phyloP scores from a whole-genome alignment of 2,329 filamentous ascomycete species.

The Alternaria angustiovoidea region DNA sequence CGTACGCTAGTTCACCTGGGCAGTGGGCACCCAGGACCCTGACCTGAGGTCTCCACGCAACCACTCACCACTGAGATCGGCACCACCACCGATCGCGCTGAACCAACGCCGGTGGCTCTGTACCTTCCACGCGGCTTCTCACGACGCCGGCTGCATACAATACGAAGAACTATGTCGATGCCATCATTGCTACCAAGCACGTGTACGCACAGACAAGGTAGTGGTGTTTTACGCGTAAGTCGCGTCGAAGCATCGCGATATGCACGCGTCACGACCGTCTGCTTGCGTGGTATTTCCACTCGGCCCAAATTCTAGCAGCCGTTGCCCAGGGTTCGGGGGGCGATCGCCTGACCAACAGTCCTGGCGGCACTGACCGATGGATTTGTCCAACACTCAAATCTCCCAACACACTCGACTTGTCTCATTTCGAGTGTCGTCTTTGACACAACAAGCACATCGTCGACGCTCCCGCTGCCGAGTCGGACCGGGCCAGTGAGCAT shows the following conservation, averaged over 20 bases:
- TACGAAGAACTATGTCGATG: neutral
- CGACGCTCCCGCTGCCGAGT: neutral
- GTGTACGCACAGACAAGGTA: neutral
- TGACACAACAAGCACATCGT: neutral
- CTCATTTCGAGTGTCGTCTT: neutral
- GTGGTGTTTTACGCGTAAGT: neutral
- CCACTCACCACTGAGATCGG: too few relatives aligned
- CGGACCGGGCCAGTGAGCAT: neutral
- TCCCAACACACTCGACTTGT: neutral
- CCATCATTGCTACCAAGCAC: neutral
- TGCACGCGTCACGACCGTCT: neutral
- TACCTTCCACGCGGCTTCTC: too few relatives aligned
- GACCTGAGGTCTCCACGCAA: neutral
- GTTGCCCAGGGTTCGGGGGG: neutral
- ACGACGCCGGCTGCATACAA: too few relatives aligned
- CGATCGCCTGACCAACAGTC: neutral
- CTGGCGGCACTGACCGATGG: neutral
- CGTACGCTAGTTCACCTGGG: neutral
- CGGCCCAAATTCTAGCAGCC: neutral
- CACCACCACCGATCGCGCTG: too few relatives aligned
- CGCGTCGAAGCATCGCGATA: neutral
- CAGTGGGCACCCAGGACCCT: neutral
- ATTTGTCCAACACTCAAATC: neutral
- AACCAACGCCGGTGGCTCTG: too few relatives aligned
- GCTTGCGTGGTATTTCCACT: neutral